Base-by-base conservation (phyloP, 345 rosid species). In the Citrus sinensis region DNA sequence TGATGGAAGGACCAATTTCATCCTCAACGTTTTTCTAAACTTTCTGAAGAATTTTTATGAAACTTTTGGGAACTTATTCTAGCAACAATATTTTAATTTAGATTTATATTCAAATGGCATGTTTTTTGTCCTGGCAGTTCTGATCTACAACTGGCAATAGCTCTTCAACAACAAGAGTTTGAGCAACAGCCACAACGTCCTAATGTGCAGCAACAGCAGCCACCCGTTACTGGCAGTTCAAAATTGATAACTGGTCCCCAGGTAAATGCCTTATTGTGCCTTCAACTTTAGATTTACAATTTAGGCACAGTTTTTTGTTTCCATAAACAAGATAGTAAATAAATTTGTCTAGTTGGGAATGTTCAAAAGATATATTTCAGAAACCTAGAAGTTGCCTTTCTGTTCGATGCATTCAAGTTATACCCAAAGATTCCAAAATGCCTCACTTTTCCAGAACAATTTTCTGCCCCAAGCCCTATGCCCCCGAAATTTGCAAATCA, bases 101-200 rank as follows among this genome's bases (percentile, higher is more conserved):
- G 49, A 10, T 10, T 42, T 42, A 42, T 10, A 9, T 42, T 42
- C 11, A 42, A 10, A 51, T 51, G 56, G 24, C 19, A 27, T 51
- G 16, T 22, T 2, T 42, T 64, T 63, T 32, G 37, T 83, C 77
- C 71, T 87, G 71, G 84, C 90, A 96, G 99, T 80, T 83, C 97
- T 78, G 99, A 97, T 89, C 89, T 94, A 73, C 98, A 94, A 87
- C 85, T 91, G 63, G 99, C 99, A 69, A 97, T 97, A 83, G 99
- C 98, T 70, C 84, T 97, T 83, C 99, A 97, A 80, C 99, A 97
- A 65, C 92, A 93, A 79, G 99, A 97, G 90, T 94, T 90, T 71
- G 99, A 92, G 78, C 95, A 91, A 42, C 98, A 88, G 82, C 89
- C 83, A 2, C 95, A 88, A 72, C 92, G 87, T 64, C 83, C 88